These are phyloP conservation scores for Vishniacozyma victoriae DNA, from an alignment of 768 basidiomycete genomes.

Conservation along the genomic window DNA sequence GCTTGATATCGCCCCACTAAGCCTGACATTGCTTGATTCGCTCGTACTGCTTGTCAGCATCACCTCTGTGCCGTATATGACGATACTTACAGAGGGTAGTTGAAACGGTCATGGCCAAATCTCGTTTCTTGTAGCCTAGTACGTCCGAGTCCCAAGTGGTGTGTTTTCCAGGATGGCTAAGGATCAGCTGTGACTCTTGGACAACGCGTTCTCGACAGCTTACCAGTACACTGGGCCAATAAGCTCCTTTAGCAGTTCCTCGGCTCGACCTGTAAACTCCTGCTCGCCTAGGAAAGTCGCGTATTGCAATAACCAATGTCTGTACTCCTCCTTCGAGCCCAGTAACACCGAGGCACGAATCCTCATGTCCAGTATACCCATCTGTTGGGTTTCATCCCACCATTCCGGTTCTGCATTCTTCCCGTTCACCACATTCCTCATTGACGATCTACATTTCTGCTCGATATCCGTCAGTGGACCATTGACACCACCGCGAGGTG, in stretches of 20 bases:
- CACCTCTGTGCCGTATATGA: no score
- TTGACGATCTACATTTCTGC: constrained; percentile 14
- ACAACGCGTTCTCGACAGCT: no score
- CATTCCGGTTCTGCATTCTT: constrained; percentile 53
- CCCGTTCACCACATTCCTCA: constrained; percentile 17
- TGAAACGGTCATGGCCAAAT: no score
- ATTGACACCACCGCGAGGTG: not conserved
- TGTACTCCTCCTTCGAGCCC: constrained; percentile 81
- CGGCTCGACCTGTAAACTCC: constrained; percentile 77
- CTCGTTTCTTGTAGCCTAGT: no score
- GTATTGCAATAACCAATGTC: constrained; percentile 66
- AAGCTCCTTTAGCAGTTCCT: constrained; percentile 84
- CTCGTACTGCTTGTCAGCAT: no score
- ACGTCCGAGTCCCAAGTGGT: no score
- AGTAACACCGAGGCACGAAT: constrained; percentile 67
- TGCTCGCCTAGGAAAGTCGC: constrained; percentile 83
- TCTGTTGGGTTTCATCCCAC: constrained; percentile 75
- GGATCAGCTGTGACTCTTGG: no score
- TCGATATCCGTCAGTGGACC: constrained; percentile 41
- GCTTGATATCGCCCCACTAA: no score
- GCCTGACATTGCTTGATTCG: no score
- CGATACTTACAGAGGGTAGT: no score
- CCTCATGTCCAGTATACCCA: constrained; percentile 82
- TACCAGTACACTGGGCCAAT: no score
- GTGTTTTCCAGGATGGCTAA: no score